A percentile compares a stretch with the other conserved stretches of the same genome.
phyloP scores from a whole-genome alignment of 352 stramenopile species.

The Pythium coloratum region DNA sequence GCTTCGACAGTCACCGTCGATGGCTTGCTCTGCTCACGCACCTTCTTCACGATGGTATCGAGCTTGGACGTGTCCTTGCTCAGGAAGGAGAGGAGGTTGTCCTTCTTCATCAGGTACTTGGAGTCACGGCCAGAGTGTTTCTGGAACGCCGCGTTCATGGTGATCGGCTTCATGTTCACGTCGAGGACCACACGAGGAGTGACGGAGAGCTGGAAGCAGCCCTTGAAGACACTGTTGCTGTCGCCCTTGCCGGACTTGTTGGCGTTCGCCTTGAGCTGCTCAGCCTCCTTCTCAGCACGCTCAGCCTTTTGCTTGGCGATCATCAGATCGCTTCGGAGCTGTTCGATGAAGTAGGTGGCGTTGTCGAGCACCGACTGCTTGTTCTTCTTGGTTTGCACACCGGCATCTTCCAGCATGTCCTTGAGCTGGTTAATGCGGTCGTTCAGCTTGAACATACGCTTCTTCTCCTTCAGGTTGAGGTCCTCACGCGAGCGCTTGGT shows the following conservation, averaged over 20 bases:
- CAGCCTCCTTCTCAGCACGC: conserved; percentile 32
- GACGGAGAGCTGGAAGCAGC: conserved; percentile 66
- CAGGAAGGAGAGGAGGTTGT: conserved; percentile 49
- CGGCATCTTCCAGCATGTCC: conserved; percentile 30
- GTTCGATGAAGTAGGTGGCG: conserved; percentile 30
- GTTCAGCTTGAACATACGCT: conserved; percentile 90
- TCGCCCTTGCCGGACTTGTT: conserved; percentile 19
- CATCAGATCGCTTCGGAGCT: conserved; percentile 35
- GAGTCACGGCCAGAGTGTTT: conserved; percentile 47
- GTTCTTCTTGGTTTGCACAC: conserved; percentile 42
- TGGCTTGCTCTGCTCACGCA: conserved; percentile 47
- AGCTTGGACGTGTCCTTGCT: conserved; percentile 47
- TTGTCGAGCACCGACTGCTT: conserved; percentile 46
- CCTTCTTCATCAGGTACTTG: conserved; percentile 56
- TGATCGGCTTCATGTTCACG: conserved; percentile 48
- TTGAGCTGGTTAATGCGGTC: conserved; percentile 67
- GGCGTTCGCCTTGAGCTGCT: conserved; percentile 24
- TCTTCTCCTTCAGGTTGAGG: conserved; percentile 87
- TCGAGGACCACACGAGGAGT: conserved; percentile 59
- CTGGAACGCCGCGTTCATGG: conserved; percentile 62
- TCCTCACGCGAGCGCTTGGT: conserved; percentile 65
- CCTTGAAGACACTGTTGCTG: conserved; percentile 41
- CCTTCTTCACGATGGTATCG: conserved; percentile 45
- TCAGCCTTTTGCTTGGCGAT: conserved; percentile 39
- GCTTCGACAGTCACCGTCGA: conserved; percentile 40